phyloP scores from a whole-genome alignment of 2,329 filamentous ascomycete genomes.

The Shiraia sp. region DNA sequence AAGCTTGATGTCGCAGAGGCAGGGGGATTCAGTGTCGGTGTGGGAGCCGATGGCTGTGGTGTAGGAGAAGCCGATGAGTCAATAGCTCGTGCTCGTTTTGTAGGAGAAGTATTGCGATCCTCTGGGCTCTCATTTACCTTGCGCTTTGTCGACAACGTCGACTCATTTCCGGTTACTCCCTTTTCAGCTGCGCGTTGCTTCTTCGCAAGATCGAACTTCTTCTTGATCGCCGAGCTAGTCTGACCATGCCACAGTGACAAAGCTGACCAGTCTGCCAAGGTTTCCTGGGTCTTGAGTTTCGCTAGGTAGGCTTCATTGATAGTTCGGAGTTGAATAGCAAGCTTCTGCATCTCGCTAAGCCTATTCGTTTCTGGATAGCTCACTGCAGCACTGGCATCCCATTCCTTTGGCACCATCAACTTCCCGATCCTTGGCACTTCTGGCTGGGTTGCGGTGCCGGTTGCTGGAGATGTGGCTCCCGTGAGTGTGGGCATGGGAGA shows the following conservation, averaged over 20 bases:
- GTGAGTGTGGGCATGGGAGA: conserved; percentile 15
- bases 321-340: conserved; percentile 25
- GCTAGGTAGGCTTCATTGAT: conserved; percentile 35
- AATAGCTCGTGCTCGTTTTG: conserved; percentile 30
- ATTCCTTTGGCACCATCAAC: conserved; percentile 28
- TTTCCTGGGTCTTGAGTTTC: conserved; percentile 26
- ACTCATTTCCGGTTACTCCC: conserved; percentile 38
- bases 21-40: conserved; percentile 18
- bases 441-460: conserved; percentile 6
- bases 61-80: conserved; percentile 23
- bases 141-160: conserved; percentile 38
- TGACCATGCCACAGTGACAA: conserved; percentile 38
- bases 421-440: conserved; percentile 30
- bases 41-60: conserved; percentile 18
- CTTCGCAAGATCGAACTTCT: conserved; percentile 32
- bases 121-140: conserved; percentile 23
- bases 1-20: conserved; percentile 27
- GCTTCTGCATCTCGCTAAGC: conserved; percentile 18
- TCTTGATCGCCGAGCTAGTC: conserved; percentile 29
- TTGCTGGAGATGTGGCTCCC: conserved; percentile 4
- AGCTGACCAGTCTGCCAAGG: conserved; percentile 33
- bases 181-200: conserved; percentile 34
- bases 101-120: conserved; percentile 19
- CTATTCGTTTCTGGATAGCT: conserved; percentile 13
- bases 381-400: conserved; percentile 17